These are phyloP conservation scores for Sphaerobolus stellatus DNA, from an alignment of 1,284 basidiomycete genomes.

Conservation along the genomic window DNA sequence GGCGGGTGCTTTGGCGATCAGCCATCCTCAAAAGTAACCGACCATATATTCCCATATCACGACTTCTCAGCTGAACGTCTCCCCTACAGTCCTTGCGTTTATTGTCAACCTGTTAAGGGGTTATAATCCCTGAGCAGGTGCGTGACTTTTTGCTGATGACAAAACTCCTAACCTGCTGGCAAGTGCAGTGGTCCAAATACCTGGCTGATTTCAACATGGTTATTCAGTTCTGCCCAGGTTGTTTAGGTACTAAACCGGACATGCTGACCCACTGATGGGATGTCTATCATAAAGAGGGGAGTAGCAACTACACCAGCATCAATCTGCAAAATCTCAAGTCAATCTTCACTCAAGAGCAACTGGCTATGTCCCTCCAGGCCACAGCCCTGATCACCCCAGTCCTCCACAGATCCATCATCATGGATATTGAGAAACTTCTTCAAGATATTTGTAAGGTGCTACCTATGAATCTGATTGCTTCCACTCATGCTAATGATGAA, in stretches of 20 bases:
- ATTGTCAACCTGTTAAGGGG: too few species aligned
- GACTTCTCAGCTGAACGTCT: too few species aligned
- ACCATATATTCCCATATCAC: too few species aligned
- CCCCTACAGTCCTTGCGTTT: too few species aligned
- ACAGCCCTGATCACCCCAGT: background rate
- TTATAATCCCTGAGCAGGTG: too few species aligned
- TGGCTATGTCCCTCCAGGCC: background rate
- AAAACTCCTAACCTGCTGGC: conserved; percentile 14
- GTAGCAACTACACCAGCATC: background rate
- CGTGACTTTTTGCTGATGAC: too few species aligned
- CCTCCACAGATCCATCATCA: background rate
- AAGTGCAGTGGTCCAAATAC: conserved; percentile 27
- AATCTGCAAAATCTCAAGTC: background rate
- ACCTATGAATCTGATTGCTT: conserved; percentile 19
- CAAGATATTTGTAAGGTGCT: conserved; percentile 26
- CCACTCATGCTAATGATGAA: background rate
- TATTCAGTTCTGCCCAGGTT: conserved; percentile 13
- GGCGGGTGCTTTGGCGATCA: too few species aligned
- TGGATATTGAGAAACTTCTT: conserved; percentile 6
- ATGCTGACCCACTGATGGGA: background rate
- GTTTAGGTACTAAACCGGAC: background rate
- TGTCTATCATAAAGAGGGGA: background rate
- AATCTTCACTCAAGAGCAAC: background rate
- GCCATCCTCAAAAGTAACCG: too few species aligned
- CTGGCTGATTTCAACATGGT: conserved; percentile 21